phyloP scores from a whole-genome alignment of 352 stramenopile genomes.

The Phytophthora pinifolia region DNA sequence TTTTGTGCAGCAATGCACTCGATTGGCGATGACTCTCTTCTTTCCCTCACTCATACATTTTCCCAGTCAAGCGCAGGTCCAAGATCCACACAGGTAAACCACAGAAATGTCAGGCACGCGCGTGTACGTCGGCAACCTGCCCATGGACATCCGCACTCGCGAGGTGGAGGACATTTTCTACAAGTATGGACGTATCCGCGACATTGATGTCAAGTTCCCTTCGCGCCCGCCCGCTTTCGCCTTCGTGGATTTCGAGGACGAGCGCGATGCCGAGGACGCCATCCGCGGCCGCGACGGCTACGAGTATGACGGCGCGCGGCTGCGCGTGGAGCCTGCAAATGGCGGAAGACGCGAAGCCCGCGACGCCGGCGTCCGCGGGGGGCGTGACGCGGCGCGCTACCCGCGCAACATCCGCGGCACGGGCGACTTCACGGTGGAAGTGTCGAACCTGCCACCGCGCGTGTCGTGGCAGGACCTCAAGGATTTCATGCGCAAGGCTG shows the following conservation, averaged over 20 bases:
- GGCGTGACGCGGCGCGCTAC: conserved; percentile 22
- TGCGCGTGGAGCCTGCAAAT: conserved; percentile 63
- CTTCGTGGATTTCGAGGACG: conserved; percentile 76
- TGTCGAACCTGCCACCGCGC: conserved; percentile 54
- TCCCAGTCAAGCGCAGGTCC: conserved; percentile 21
- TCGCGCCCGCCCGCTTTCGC: conserved; percentile 59
- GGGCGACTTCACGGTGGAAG: conserved; percentile 54
- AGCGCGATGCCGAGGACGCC: conserved; percentile 67
- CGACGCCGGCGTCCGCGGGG: conserved; percentile 9
- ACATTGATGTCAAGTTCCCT: conserved; percentile 74
- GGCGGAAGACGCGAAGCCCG: conserved; percentile 28
- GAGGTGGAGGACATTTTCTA: conserved; percentile 79
- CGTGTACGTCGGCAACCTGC: conserved; percentile 76
- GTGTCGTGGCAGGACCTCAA: conserved; percentile 75
- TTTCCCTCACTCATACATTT: conserved; percentile 31
- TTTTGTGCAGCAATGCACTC: not conserved
- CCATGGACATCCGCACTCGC: conserved; percentile 67
- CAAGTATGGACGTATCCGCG: conserved; percentile 66
- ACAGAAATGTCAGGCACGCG: conserved; percentile 40
- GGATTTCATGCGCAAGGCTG: conserved; percentile 62
- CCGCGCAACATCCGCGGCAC: conserved; percentile 51
- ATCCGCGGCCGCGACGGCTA: conserved; percentile 53
- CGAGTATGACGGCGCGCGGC: conserved; percentile 54
- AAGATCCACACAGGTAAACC: not conserved
- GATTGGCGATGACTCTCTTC: conserved; percentile 8